Evolutionary conservation across 805 yeast genomes (phyloP), one percentile per base, ranked within the genome.

Genomic region (Cyberlindnera amylophila): DNA sequence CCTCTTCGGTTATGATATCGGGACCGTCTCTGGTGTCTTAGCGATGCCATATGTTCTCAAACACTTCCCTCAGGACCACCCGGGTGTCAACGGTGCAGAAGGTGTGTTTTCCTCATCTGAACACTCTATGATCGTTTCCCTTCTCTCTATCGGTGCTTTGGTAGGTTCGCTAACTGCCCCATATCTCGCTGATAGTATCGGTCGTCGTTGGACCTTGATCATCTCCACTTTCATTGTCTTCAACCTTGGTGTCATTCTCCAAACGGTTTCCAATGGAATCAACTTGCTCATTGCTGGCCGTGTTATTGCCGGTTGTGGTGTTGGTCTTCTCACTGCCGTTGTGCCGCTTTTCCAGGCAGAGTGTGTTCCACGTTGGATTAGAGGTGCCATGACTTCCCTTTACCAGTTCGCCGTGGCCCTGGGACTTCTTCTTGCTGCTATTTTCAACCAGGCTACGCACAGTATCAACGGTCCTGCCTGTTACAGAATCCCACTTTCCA

Each of bases 331-430:
- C 18, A 79, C 90, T 23, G 82, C 89, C 19, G 71, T 79, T 47
- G 82, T 84, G 28, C 87, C 90, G 17, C 63, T 85, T 47, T 85
- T 83, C 59, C 86, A 82, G 66, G 82, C 90, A 19, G 95, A 85
- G 62, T 81, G 85, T 27, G 75, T 87, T n/a, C 93, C 93, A 24
- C 79, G 74, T 54, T 79, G 83, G 72, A 75, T 85, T 38, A 72
- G 95, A 66, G 95, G 95, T 52, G 76, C 88, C n/a, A 71, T 82
- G 47, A 88, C 84, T 37, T 77, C 85, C 41, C 74, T 84, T 44
- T 86, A 82, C 62, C 95, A 85, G 61, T 72, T 81, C 69, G 81
- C 83, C 32, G 67, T 71, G 53, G 82, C 91, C 3, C 72, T 86
- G 69, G 95, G 95, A 38, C 63, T 83, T 34, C 61, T 82, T 36